Base-by-base conservation (phyloP, 1,139 yeast species). In the Geotrichum reessii region DNA sequence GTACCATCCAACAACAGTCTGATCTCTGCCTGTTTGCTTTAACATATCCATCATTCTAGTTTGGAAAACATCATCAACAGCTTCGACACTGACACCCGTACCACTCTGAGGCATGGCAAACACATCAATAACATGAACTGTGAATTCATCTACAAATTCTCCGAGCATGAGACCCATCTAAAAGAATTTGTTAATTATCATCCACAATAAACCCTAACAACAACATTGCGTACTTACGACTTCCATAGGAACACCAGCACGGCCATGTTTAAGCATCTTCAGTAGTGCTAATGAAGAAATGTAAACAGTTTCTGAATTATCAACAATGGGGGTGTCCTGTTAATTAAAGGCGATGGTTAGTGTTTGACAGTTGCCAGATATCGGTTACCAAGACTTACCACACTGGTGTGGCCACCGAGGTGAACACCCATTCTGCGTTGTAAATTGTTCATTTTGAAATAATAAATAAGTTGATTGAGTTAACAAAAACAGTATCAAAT, bases 191-290 rank as follows among this genome's bases (percentile, higher is more conserved):
- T 53, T 52, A 60, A 22, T 22, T 14, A 28, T 27, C 33, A 27
- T 53, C 48, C 24, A 42, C 37, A 27, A 44, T 2, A 17, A 31
- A 50, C 46, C 5, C 8, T 22, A 21, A 25, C 47, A 27, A 25
- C 17, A 3, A 4, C 37, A 46, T 42, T 8, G 42, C 11, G 6
- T 47, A 62, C 69, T 55, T 66, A 67, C 71, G 55, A 95, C 99
- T 77, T 95, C 99, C 99, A 95, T 95, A 19, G 99, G 99, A 58
- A 95, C 99, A 71, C 99, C 99, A 0, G 99, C 98, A 69, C 98
- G 81, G 52, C 99, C 98, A 71, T 93, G 99, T 74, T 92, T 93
- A 70, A 93, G 82, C 99, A 93, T 93, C 74, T 95, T 95, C 63
- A 95, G 79, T 61, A 95, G 78, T 1, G 99, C 99, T 67, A 95